phyloP scores from a whole-genome alignment of 352 stramenopile genomes.

The Phytophthora cryptogea region DNA sequence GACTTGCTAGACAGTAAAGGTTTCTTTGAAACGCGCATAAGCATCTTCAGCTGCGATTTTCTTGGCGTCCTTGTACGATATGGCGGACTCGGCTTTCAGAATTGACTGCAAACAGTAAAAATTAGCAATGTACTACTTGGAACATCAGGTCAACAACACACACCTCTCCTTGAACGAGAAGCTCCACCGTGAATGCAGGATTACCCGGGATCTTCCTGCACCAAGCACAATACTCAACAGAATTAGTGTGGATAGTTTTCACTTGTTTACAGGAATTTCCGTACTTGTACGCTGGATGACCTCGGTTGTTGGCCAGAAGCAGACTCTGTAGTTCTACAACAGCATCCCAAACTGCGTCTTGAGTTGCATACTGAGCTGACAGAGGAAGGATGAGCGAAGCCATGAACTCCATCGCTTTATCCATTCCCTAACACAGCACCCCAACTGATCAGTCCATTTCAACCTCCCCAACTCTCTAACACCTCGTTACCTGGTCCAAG shows the following conservation, averaged over 20 bases:
- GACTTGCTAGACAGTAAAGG: too few species aligned
- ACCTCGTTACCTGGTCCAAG: slow-evolving; percentile 51
- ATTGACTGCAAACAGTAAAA: slow-evolving; percentile 32
- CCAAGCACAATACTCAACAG: too few species aligned
- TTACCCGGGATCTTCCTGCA: too few species aligned
- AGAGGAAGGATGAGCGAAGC: slow-evolving; percentile 60
- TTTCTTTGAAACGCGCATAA: slow-evolving; percentile 48
- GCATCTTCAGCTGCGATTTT: slow-evolving; percentile 53
- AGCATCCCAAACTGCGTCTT: slow-evolving; percentile 55
- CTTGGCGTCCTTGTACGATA: slow-evolving; percentile 67
- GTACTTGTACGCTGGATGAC: slow-evolving; percentile 72
- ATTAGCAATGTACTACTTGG: too few species aligned
- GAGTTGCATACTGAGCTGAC: slow-evolving; percentile 55
- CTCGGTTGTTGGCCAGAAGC: slow-evolving; percentile 64
- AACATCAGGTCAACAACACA: background rate
- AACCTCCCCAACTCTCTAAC: background rate
- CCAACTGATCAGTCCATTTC: too few species aligned
- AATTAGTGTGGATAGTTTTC: too few species aligned
- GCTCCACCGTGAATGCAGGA: slow-evolving; percentile 34
- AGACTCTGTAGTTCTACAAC: slow-evolving; percentile 67
- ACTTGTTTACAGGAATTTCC: background rate
- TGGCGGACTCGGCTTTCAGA: slow-evolving; percentile 38
- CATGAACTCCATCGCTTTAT: slow-evolving; percentile 67
- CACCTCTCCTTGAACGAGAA: slow-evolving; percentile 69
- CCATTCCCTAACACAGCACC: slow-evolving; percentile 47